A percentile compares a stretch with the other conserved stretches of the same genome.
phyloP scores from a whole-genome alignment of 495 filamentous ascomycete species.

The Daldinia bambusicola region DNA sequence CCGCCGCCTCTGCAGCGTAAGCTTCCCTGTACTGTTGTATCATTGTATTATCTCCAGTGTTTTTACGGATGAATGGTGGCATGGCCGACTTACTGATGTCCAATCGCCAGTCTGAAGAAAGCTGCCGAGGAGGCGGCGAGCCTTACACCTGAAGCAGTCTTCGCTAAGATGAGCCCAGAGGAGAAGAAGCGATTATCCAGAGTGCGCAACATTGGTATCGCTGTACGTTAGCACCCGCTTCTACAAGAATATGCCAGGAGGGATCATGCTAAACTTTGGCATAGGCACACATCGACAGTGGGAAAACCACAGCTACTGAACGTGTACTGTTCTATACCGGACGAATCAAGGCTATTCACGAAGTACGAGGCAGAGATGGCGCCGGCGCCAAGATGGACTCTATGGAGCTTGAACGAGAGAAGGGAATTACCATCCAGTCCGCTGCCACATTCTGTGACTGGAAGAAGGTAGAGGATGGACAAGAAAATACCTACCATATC shows the following conservation, averaged over 20 bases:
- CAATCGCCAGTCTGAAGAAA: constrained; percentile 50
- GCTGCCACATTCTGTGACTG: constrained; percentile 98
- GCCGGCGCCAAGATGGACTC: constrained; percentile 99
- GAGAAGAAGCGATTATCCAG: constrained; percentile 79
- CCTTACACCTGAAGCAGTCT: constrained; percentile 58
- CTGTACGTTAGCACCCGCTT: constrained; percentile 65
- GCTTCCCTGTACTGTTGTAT: background rate
- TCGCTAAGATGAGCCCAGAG: constrained; percentile 72
- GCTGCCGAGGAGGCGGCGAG: constrained; percentile 58
- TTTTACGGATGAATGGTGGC: background rate
- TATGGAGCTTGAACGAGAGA: constrained; percentile 98
- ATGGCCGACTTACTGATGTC: constrained; percentile 12
- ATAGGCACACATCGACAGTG: constrained; percentile 98
- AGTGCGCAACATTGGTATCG: constrained; percentile 98
- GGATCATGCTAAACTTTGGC: constrained; percentile 40
- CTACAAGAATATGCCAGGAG: background rate
- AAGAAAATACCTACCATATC: constrained; percentile 93
- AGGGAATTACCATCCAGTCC: constrained; percentile 98
- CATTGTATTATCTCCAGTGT: background rate
- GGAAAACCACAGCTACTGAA: constrained; percentile 97
- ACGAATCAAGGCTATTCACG: constrained; percentile 95
- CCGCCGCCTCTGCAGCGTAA: constrained; percentile 44
- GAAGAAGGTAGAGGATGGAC: constrained; percentile 79
- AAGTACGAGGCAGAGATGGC: constrained; percentile 93
- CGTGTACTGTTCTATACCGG: constrained; percentile 99